Evolutionary conservation across 306 rosid species (phyloP).

Genomic region (Geum urbanum): DNA sequence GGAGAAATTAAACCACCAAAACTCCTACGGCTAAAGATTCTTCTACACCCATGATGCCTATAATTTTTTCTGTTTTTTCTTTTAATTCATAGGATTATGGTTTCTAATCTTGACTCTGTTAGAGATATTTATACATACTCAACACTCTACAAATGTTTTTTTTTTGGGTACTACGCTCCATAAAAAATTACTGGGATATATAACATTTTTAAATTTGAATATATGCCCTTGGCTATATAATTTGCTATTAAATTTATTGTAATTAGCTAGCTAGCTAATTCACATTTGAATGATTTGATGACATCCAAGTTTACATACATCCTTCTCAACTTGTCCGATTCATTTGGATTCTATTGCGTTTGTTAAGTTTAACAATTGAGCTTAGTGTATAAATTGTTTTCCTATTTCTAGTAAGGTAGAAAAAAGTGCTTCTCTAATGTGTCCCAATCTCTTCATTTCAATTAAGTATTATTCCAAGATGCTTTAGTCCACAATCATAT

Average conservation of each 20-base stretch:
- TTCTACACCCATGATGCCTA: not conserved
- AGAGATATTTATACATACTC: not conserved
- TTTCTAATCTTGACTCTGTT: slow-evolving; percentile 14
- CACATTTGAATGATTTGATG: not conserved
- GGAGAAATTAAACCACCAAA: slow-evolving; percentile 22
- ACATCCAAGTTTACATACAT: slow-evolving; percentile 21
- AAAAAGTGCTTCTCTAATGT: slow-evolving; percentile 18
- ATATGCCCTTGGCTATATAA: too few relatives aligned
- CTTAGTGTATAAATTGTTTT: slow-evolving; percentile 3
- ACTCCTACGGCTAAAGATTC: slow-evolving; percentile 23
- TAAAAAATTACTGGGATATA: not conserved
- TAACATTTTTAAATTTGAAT: not conserved
- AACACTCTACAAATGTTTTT: not conserved
- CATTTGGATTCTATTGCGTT: slow-evolving; percentile 24
- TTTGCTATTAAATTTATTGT: too few relatives aligned
- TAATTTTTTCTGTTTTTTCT: not conserved
- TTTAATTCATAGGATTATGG: not conserved
- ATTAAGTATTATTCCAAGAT: slow-evolving; percentile 11
- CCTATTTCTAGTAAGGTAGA: slow-evolving; percentile 26
- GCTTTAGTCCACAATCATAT: slow-evolving; percentile 26
- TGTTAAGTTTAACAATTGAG: slow-evolving; percentile 12
- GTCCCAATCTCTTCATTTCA: slow-evolving; percentile 19
- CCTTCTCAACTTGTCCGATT: slow-evolving; percentile 19
- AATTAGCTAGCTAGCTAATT: not conserved
- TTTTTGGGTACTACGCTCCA: not conserved